Percentiles rank a stretch among this genome's conserved stretches.
Evolutionary conservation across 1,284 basidiomycete genomes (phyloP).

Genomic region (Vanrija pseudolonga): DNA sequence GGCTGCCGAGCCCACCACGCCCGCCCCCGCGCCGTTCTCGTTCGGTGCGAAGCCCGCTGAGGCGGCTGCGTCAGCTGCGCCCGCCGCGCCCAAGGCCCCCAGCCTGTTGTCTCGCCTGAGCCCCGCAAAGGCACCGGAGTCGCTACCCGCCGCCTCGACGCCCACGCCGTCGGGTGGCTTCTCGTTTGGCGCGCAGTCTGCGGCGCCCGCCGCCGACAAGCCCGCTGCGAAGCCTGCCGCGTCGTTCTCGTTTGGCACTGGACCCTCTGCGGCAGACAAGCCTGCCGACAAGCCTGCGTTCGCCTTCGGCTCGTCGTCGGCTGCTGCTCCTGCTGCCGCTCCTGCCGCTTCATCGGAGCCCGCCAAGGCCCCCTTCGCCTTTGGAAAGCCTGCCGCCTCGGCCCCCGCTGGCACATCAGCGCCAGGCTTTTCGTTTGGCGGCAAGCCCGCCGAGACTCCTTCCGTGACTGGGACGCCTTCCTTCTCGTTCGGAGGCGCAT

Average conservation of each 20-base stretch:
- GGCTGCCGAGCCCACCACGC: neutral
- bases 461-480: no score
- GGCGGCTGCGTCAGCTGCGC: neutral
- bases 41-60: slow-evolving; percentile 1
- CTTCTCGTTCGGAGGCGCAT: slow-evolving; percentile 3
- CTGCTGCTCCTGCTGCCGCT: neutral
- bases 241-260: slow-evolving; percentile 5
- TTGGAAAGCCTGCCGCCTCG: neutral
- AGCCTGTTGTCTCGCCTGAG: neutral
- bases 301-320: neutral
- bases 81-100: neutral
- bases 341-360: neutral
- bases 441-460: no score
- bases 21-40: no score
- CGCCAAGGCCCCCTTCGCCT: neutral
- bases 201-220: neutral
- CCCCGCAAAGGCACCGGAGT: neutral
- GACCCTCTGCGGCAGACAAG: neutral
- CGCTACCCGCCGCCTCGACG: neutral
- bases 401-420: neutral
- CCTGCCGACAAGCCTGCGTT: slow-evolving; percentile 2
- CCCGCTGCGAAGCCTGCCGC: neutral
- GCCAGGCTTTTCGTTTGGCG: neutral
- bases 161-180: neutral
- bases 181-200: neutral